Evolutionary conservation across 106 monocot species (phyloP).

Genomic region (Cymbidium sinense): DNA sequence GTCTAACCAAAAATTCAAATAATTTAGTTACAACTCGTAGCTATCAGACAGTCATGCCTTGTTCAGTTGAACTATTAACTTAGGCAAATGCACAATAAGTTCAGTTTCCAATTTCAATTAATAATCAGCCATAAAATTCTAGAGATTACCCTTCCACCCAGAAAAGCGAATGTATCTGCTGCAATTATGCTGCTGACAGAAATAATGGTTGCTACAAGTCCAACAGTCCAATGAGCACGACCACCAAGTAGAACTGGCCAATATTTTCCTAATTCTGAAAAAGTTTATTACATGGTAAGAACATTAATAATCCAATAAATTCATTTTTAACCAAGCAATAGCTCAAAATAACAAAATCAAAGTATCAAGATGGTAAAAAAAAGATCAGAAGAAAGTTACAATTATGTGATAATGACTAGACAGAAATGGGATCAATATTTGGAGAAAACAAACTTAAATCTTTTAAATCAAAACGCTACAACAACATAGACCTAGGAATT

Average conservation of each 20-base stretch:
- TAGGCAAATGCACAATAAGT: background rate
- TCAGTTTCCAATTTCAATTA: background rate
- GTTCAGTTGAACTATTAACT: background rate
- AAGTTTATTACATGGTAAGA: slow-evolving; percentile 5
- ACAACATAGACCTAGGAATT: no score
- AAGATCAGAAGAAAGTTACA: background rate
- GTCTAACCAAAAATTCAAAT: background rate
- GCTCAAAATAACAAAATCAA: background rate
- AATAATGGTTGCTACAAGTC: slow-evolving; percentile 81
- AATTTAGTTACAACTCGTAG: background rate
- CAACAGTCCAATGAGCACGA: slow-evolving; percentile 91
- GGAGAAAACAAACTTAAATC: no score
- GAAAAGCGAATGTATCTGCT: slow-evolving; percentile 91
- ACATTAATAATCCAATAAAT: slow-evolving; percentile 3
- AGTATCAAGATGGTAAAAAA: background rate
- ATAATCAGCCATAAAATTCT: slow-evolving; percentile 9
- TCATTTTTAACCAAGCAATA: slow-evolving; percentile 2
- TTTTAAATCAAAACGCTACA: no score
- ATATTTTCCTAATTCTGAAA: slow-evolving; percentile 53
- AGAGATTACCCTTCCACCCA: slow-evolving; percentile 81
- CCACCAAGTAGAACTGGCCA: slow-evolving; percentile 94
- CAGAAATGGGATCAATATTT: no score
- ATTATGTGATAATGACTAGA: background rate
- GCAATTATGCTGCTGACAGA: slow-evolving; percentile 88
- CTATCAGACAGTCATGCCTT: background rate